Percentiles rank a stretch among this genome's conserved stretches.
phyloP scores from a whole-genome alignment of 768 basidiomycete species.

The Lyophyllum semitale region DNA sequence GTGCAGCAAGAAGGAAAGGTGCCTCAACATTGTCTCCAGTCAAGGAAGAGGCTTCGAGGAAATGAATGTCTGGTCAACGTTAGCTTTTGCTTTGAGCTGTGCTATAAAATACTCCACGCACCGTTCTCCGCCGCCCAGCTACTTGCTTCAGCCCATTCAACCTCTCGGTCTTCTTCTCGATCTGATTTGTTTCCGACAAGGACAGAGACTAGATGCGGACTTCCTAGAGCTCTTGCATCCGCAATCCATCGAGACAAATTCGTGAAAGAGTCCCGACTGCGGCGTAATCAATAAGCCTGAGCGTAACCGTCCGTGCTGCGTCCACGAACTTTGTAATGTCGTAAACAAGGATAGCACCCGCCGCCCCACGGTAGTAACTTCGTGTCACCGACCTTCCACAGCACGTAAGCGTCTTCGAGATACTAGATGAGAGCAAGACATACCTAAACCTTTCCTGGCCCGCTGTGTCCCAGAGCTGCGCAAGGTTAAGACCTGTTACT shows the following conservation, averaged over 20 bases:
- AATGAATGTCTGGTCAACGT: slow-evolving; percentile 72
- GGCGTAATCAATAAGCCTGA: slow-evolving; percentile 17
- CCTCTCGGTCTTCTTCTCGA: slow-evolving; percentile 90
- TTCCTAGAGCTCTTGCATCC: slow-evolving; percentile 91
- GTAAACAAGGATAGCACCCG: slow-evolving; percentile 89
- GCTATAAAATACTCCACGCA: slow-evolving; percentile 31
- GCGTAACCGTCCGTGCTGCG: neutral
- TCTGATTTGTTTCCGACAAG: slow-evolving; percentile 97
- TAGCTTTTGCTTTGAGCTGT: neutral
- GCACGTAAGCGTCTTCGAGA: slow-evolving; percentile 10
- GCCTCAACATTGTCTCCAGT: slow-evolving; percentile 93
- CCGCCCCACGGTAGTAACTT: slow-evolving; percentile 95
- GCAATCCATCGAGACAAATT: slow-evolving; percentile 88
- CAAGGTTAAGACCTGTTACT: slow-evolving; percentile 3
- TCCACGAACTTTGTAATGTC: slow-evolving; percentile 81
- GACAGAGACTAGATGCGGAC: slow-evolving; percentile 86
- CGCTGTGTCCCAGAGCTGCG: slow-evolving; percentile 93
- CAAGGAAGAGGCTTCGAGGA: slow-evolving; percentile 90
- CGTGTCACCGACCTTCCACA: slow-evolving; percentile 79
- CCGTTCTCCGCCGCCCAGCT: slow-evolving; percentile 96
- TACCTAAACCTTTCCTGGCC: slow-evolving; percentile 95
- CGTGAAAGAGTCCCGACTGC: slow-evolving; percentile 83
- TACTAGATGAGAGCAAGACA: slow-evolving; percentile 6
- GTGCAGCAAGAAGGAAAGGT: slow-evolving; percentile 86
- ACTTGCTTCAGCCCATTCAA: slow-evolving; percentile 94